Conservation (phyloP, 352 stramenopile species). For the Thalassiosira hispida region DNA sequence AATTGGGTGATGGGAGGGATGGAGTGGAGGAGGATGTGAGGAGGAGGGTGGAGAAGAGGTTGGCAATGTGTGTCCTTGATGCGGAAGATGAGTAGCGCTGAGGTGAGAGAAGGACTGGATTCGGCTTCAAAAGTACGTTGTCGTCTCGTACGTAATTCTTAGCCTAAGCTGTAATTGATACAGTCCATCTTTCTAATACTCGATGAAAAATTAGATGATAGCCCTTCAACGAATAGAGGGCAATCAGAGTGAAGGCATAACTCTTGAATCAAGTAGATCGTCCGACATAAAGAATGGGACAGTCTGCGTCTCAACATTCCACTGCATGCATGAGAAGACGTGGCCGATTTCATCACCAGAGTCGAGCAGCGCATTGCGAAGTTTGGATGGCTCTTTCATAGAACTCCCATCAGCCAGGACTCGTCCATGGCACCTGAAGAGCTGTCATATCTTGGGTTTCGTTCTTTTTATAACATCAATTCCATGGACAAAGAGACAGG, state of each 20-base stretch:
- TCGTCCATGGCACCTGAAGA: conserved; percentile 20
- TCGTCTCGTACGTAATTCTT: too few relatives aligned
- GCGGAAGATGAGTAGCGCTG: conserved; percentile 40
- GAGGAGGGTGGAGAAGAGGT: conserved; percentile 56
- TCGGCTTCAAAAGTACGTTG: too few relatives aligned
- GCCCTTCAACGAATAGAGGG: too few relatives aligned
- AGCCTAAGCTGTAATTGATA: too few relatives aligned
- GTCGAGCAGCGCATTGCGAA: conserved; percentile 18
- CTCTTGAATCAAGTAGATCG: conserved; percentile 17
- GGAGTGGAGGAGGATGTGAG: conserved; percentile 44
- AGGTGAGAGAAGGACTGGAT: neutral
- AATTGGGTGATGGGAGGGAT: conserved; percentile 51
- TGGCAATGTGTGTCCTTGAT: conserved; percentile 49
- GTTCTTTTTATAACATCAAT: conserved; percentile 30
- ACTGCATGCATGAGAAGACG: conserved; percentile 43
- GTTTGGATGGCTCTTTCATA: conserved; percentile 25
- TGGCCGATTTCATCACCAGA: conserved; percentile 32
- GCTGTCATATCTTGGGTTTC: conserved; percentile 10
- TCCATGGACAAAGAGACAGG: conserved; percentile 2
- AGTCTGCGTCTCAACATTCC: conserved; percentile 28
- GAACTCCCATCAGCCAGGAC: conserved; percentile 14
- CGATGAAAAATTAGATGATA: too few relatives aligned
- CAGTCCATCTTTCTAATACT: too few relatives aligned
- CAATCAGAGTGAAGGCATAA: too few relatives aligned
- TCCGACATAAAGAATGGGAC: conserved; percentile 39